These are phyloP conservation scores for Starmerella bacillaris DNA, from an alignment of 805 yeast genomes.

Conservation along the genomic window DNA sequence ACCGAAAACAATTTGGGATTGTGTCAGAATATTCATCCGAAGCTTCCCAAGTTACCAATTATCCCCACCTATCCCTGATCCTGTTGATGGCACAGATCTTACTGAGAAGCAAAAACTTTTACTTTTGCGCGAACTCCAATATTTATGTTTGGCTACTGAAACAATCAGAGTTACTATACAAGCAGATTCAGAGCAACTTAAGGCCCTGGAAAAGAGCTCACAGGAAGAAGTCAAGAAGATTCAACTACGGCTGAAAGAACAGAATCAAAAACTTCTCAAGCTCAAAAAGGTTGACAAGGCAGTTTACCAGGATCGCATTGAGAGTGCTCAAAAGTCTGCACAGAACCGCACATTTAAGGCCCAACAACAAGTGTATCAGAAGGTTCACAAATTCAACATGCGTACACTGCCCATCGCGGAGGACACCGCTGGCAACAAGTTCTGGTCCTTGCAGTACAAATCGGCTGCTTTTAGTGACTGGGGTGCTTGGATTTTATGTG, in stretches of 20 bases:
- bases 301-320: constrained; percentile 18
- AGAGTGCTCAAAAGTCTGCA: constrained; percentile 17
- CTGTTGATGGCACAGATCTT: neutral
- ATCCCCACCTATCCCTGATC: too few relatives aligned
- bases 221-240: constrained; percentile 19
- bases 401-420: constrained; percentile 23
- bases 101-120: constrained; percentile 10
- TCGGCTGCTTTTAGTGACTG: constrained; percentile 18
- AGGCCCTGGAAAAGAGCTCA: constrained; percentile 16
- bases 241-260: constrained; percentile 16
- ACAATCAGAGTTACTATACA: constrained; percentile 22
- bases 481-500: constrained; percentile 24
- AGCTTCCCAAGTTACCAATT: neutral
- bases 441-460: constrained; percentile 25
- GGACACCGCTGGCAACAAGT: constrained; percentile 22
- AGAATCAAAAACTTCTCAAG: constrained; percentile 14
- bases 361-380: constrained; percentile 19
- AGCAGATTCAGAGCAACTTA: constrained; percentile 20
- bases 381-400: constrained; percentile 18
- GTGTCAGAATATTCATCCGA: neutral
- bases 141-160: constrained; percentile 21
- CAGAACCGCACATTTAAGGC: constrained; percentile 16
- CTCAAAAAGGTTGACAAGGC: constrained; percentile 14
- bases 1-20: neutral
- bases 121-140: constrained; percentile 18